Evolutionary conservation across 139 green algal genomes (phyloP).

Genomic region (Auxenochlorella pyrenoidosa): DNA sequence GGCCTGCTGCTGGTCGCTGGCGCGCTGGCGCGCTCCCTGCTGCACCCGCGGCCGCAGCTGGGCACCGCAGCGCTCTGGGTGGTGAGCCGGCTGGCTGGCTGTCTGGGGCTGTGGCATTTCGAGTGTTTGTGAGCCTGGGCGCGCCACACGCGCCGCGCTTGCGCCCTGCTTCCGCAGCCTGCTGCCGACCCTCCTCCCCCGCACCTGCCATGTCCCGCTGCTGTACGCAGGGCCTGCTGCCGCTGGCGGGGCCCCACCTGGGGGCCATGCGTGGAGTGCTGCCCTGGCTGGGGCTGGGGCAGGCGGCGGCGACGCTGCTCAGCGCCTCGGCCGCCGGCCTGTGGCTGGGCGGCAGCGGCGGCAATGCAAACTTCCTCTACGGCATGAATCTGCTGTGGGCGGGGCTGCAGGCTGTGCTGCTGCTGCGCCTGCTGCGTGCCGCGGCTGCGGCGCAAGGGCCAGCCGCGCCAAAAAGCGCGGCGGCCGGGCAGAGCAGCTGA

Average conservation of each 20-base stretch:
- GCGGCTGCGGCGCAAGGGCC: background rate
- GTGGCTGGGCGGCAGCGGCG: slow-evolving; percentile 28
- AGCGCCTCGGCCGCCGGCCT: background rate
- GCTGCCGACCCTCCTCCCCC: background rate
- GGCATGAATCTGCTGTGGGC: slow-evolving; percentile 44
- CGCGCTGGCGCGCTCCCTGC: slow-evolving; percentile 26
- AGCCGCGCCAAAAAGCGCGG: background rate
- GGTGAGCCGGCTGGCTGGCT: background rate
- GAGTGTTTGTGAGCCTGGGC: too few species aligned
- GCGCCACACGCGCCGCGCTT: background rate
- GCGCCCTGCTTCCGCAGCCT: too few species aligned
- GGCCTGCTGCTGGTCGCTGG: slow-evolving; percentile 6
- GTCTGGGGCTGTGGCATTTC: background rate
- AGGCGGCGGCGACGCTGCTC: background rate
- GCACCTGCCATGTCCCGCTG: background rate
- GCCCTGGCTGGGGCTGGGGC: background rate
- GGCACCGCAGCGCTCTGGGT: slow-evolving; percentile 16
- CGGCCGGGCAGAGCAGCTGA: background rate
- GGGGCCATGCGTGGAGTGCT: background rate
- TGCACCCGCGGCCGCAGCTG: slow-evolving; percentile 18
- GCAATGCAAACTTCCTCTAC: slow-evolving; percentile 49
- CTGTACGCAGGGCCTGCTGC: slow-evolving; percentile 10
- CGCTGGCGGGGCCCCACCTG: background rate
- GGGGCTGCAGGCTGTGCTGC: slow-evolving; percentile 7
- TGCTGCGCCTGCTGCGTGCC: slow-evolving; percentile 33